Base-by-base conservation (phyloP, 805 yeast species). In the Candida nanaspora region DNA sequence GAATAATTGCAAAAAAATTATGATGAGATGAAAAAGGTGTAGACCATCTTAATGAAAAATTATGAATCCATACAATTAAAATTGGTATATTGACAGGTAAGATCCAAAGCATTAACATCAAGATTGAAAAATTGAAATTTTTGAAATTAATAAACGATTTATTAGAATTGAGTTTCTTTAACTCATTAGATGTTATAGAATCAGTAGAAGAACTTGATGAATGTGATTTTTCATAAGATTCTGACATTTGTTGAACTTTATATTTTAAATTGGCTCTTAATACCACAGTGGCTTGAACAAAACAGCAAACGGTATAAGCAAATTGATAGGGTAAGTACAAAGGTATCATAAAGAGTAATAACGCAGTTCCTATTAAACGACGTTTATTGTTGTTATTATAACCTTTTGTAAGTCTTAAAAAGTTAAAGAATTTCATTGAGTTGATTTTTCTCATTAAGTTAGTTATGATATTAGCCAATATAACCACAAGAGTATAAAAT, bases 11-110 rank as follows among this genome's bases (percentile, higher is more conserved):
- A 40, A 88, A 59, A 33, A 85, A 66, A 53, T 86, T 88, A 57
- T 89, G 95, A 57, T 87, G 95, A 0, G 95, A 82, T 6, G 85
- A 76, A 53, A 87, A 87, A 15, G 95, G 88, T 0, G 93, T 84
- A 41, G 70, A 74, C 95, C 95, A 86, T 48, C 72, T 76, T 16
- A 86, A 70, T 1, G 83, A 72, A 43, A 87, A 66, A 52, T 88
- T 85, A 52, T 86, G 95, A 27, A 85, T 63, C 68, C 88, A 87
- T 1, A 88, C 96, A 43, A 87, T 66, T 23, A 88, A 56, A 2
- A 84, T 78, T 0, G 96, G 96, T 1, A 80, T 65, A 51, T 83
- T 83, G 18, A 87, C 77, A 0, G 95, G 95, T 4, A 86, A 60
- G 9, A 86, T 69, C 83, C 95, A 83, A 9, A 85, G 45, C 82